These are phyloP conservation scores for Stagonosporopsis rhizophila DNA, from an alignment of 2,329 filamentous ascomycete species.

Conservation along the genomic window DNA sequence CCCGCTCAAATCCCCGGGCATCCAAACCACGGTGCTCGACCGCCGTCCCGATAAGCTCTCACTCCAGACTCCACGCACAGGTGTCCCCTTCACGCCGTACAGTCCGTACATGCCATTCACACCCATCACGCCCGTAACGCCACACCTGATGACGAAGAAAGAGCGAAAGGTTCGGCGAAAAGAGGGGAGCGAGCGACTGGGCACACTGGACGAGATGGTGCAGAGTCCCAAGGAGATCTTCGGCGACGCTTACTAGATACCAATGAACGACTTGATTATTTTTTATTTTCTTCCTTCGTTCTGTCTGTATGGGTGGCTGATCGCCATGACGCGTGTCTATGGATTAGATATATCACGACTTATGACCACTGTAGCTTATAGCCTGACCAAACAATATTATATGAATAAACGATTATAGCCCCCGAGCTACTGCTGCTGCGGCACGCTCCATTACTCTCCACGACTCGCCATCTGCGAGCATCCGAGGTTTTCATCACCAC, in stretches of 20 bases:
- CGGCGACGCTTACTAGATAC: constrained; percentile 43
- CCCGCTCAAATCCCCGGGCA: constrained; percentile 36
- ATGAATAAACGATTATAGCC: too few relatives aligned
- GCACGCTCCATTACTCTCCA: too few relatives aligned
- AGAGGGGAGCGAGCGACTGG: constrained; percentile 67
- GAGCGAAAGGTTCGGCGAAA: constrained; percentile 74
- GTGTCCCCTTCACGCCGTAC: constrained; percentile 73
- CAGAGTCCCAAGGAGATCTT: constrained; percentile 49
- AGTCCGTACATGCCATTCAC: constrained; percentile 81
- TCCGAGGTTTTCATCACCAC: too few relatives aligned
- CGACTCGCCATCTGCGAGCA: too few relatives aligned
- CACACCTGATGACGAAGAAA: constrained; percentile 73
- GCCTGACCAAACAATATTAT: too few relatives aligned
- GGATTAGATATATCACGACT: too few relatives aligned
- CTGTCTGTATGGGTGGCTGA: too few relatives aligned
- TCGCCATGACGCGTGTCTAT: too few relatives aligned
- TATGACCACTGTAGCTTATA: too few relatives aligned
- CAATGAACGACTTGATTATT: too few relatives aligned
- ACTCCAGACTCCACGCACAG: constrained; percentile 59
- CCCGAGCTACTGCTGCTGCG: too few relatives aligned
- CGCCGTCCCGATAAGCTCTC: constrained; percentile 41
- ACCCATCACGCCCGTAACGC: constrained; percentile 76
- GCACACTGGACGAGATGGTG: constrained; percentile 50
- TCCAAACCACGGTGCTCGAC: constrained; percentile 55
- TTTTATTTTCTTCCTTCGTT: too few relatives aligned